phyloP scores from a whole-genome alignment of 257 asterid species.

The Scutellaria baicalensis region DNA sequence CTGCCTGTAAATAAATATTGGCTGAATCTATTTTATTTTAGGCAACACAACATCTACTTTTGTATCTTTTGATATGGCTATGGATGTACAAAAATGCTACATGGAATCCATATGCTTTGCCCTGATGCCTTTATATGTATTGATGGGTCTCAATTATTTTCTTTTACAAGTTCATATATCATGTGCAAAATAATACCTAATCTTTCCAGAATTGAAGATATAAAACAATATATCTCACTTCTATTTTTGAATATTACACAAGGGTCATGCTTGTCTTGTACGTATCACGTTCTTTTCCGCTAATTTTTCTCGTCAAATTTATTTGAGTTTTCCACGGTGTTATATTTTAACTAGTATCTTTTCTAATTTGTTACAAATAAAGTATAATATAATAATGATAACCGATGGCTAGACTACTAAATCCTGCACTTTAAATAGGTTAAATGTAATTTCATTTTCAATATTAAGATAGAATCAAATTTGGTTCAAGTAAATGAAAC shows the following conservation, averaged over 20 bases:
- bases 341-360: not conserved
- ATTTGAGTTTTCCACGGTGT: not conserved
- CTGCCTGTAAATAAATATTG: conserved; percentile 31
- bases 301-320: not conserved
- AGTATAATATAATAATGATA: no score
- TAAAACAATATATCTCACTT: not conserved
- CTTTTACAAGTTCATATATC: no score
- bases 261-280: not conserved
- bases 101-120: not conserved
- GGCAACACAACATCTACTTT: not conserved
- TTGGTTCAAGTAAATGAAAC: no score
- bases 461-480: no score
- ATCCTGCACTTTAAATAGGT: no score
- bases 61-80: conserved; percentile 8
- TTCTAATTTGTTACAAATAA: not conserved
- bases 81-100: not conserved
- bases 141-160: no score
- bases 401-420: no score
- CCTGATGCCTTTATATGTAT: no score
- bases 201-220: no score
- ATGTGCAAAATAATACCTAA: no score
- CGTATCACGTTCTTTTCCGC: not conserved
- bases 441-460: no score
- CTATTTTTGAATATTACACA: not conserved
- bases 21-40: conserved; percentile 1